Conservation (phyloP, 495 filamentous ascomycete species). For the Hypoxylon crocopeplum region DNA sequence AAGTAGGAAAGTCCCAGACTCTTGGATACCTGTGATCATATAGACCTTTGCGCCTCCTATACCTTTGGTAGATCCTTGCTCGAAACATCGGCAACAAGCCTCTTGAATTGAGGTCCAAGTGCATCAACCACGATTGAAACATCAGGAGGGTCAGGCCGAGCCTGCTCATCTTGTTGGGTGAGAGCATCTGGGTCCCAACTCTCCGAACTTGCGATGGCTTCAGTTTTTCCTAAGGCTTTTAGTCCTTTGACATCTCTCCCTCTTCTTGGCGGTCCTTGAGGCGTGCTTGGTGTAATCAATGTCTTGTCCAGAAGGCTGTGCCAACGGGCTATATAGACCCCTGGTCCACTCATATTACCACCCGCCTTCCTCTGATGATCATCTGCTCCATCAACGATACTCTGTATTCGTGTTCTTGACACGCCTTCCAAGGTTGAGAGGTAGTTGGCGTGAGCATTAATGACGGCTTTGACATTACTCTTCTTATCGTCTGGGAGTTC, state of each 20-base stretch:
- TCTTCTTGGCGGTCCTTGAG: slow-evolving; percentile 52
- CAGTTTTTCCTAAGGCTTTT: slow-evolving; percentile 56
- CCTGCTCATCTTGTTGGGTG: slow-evolving; percentile 19
- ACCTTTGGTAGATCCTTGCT: slow-evolving; percentile 9
- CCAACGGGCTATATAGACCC: slow-evolving; percentile 69
- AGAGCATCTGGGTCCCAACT: slow-evolving; percentile 34
- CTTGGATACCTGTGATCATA: too few species aligned
- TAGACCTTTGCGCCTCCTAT: too few species aligned
- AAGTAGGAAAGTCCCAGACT: too few species aligned
- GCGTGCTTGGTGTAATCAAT: slow-evolving; percentile 59
- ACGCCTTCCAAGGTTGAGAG: slow-evolving; percentile 54
- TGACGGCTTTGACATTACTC: slow-evolving; percentile 42
- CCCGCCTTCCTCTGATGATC: slow-evolving; percentile 9
- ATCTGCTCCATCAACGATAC: slow-evolving; percentile 45
- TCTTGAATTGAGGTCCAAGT: slow-evolving; percentile 45
- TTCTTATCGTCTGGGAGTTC: slow-evolving; percentile 49
- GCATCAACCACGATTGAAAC: slow-evolving; percentile 46
- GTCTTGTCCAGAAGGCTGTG: slow-evolving; percentile 66
- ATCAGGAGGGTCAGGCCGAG: slow-evolving; percentile 42
- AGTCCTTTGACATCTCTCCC: slow-evolving; percentile 58
- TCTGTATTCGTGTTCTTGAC: slow-evolving; percentile 57
- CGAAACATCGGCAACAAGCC: slow-evolving; percentile 39
- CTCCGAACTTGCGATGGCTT: slow-evolving; percentile 48
- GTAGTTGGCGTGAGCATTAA: slow-evolving; percentile 63
- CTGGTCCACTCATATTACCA: slow-evolving; percentile 57